Percentiles rank a stretch among this genome's conserved stretches.
These are phyloP conservation scores for Xylaria cubensis DNA, from an alignment of 495 filamentous ascomycete genomes.

Conservation along the genomic window DNA sequence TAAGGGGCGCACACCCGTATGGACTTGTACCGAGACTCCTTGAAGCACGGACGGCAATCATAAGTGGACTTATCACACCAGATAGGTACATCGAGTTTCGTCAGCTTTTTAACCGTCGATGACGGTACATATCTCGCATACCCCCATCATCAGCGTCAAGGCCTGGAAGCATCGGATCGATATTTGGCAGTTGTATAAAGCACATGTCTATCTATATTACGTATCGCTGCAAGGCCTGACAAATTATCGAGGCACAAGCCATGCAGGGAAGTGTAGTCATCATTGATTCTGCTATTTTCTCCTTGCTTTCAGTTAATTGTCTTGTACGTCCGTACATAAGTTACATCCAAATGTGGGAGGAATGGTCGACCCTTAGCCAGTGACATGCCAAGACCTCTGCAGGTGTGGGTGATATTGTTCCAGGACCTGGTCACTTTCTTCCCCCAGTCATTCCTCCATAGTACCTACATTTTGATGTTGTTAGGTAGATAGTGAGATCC, in stretches of 20 bases:
- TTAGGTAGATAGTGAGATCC: background rate
- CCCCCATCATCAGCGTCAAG: background rate
- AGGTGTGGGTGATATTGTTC: conserved; percentile 8
- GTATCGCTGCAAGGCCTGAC: background rate
- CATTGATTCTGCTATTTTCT: background rate
- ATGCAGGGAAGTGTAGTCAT: background rate
- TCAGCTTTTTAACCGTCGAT: background rate
- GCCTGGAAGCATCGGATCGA: background rate
- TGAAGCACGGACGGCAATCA: conserved; percentile 17
- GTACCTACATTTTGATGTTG: background rate
- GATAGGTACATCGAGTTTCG: background rate
- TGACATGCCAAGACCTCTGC: background rate
- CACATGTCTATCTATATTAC: background rate
- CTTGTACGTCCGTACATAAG: no score
- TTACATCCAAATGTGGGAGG: background rate
- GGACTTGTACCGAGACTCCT: background rate
- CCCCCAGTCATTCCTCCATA: background rate
- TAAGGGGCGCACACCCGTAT: conserved; percentile 5
- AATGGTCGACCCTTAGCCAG: background rate
- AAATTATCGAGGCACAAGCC: background rate
- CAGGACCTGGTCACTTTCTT: conserved; percentile 1
- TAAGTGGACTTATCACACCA: conserved; percentile 11
- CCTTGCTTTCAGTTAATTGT: background rate
- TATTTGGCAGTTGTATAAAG: background rate
- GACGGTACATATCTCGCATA: background rate